Conservation (phyloP, 2,329 filamentous ascomycete genomes). For the Colletotrichum sp. region DNA sequence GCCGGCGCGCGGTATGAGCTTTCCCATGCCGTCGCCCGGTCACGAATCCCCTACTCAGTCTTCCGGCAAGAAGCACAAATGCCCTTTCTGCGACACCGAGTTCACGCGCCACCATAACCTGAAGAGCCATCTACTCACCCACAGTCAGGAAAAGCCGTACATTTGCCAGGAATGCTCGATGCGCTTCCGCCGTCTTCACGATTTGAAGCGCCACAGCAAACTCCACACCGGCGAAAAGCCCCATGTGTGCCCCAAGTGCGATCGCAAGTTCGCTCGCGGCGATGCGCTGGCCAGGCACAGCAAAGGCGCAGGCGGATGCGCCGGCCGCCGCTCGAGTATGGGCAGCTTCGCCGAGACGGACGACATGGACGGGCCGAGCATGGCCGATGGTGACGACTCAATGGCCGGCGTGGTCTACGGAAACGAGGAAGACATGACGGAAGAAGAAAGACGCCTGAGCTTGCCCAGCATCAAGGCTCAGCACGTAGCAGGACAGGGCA, state of each 20-base stretch:
- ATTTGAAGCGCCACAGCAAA: slow-evolving; percentile 95
- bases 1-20: slow-evolving; percentile 58
- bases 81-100: slow-evolving; percentile 93
- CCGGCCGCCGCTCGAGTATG: slow-evolving; percentile 86
- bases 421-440: slow-evolving; percentile 65
- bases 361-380: slow-evolving; percentile 64
- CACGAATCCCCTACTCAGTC: slow-evolving; percentile 58
- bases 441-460: slow-evolving; percentile 69
- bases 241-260: slow-evolving; percentile 93
- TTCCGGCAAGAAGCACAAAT: slow-evolving; percentile 86
- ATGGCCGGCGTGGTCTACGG: slow-evolving; percentile 46
- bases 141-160: slow-evolving; percentile 98
- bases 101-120: slow-evolving; percentile 98
- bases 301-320: slow-evolving; percentile 94
- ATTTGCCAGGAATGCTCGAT: slow-evolving; percentile 92
- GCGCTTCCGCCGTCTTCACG: slow-evolving; percentile 90
- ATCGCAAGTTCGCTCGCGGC: slow-evolving; percentile 91
- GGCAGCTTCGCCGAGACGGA: slow-evolving; percentile 82
- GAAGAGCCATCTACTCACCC: slow-evolving; percentile 95
- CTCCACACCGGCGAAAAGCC: slow-evolving; percentile 96
- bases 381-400: slow-evolving; percentile 58
- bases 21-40: slow-evolving; percentile 55
- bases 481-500: slow-evolving; percentile 61
- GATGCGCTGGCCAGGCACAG: slow-evolving; percentile 94
- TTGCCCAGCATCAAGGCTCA: slow-evolving; percentile 78